These are phyloP conservation scores for Trichoderma lentiforme DNA, from an alignment of 2,329 filamentous ascomycete species.

Conservation along the genomic window DNA sequence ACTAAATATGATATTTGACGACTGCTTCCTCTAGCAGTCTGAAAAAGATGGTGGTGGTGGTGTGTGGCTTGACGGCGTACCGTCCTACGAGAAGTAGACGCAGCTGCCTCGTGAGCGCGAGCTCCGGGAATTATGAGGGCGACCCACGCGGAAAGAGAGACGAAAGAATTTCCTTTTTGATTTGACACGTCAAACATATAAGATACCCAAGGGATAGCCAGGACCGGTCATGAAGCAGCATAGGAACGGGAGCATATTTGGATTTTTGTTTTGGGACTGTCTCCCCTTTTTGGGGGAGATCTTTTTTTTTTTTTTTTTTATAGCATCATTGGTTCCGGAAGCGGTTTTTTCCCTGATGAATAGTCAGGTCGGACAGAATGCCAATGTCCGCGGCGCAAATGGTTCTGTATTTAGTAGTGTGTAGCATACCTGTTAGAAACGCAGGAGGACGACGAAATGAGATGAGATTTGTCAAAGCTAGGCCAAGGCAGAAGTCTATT, in stretches of 20 bases:
- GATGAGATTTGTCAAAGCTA: not conserved
- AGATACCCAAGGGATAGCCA: slow-evolving; percentile 21
- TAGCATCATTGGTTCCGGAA: not conserved
- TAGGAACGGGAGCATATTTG: slow-evolving; percentile 15
- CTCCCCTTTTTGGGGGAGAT: not conserved
- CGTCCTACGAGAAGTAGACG: slow-evolving; percentile 18
- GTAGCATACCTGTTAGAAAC: not conserved
- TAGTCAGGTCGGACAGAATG: not conserved
- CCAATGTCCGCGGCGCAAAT: slow-evolving; percentile 1
- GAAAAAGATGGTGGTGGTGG: not conserved
- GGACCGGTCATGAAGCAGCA: slow-evolving; percentile 21
- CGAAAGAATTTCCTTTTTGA: slow-evolving; percentile 17
- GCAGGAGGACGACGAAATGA: not conserved
- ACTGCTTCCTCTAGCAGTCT: not conserved
- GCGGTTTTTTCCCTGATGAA: not conserved
- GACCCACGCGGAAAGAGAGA: slow-evolving; percentile 21
- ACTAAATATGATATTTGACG: slow-evolving; percentile 28
- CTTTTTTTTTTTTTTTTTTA: not conserved
- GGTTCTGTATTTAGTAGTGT: not conserved
- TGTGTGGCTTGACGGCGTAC: not conserved
- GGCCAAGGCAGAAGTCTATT: not conserved
- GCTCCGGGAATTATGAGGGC: slow-evolving; percentile 23
- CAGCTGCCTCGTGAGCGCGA: slow-evolving; percentile 24
- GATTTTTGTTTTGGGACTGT: not conserved
- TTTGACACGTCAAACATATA: slow-evolving; percentile 16